Evolutionary conservation across 768 basidiomycete species (phyloP).

Genomic region (Naganishia randhawae): DNA sequence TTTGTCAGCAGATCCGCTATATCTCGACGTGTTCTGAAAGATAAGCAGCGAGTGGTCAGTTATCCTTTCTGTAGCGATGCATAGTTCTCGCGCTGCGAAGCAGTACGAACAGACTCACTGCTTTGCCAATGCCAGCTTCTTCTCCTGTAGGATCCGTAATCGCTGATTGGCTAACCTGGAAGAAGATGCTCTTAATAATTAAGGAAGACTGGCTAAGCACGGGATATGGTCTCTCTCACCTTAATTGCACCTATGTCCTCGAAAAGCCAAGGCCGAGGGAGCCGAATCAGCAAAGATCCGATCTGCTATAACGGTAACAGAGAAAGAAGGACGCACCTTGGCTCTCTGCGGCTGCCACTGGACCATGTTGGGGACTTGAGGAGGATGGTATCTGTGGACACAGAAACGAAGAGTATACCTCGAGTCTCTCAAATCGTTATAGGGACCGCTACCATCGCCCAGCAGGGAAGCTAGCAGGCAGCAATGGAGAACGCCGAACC

Average conservation of each 20-base stretch:
- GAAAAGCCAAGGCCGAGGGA: neutral
- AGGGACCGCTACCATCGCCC: too few relatives aligned
- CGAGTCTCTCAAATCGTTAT: too few relatives aligned
- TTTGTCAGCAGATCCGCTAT: conserved; percentile 50
- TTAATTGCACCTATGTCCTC: conserved; percentile 23
- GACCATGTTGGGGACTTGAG: conserved; percentile 13
- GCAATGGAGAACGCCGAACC: too few relatives aligned
- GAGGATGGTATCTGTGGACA: too few relatives aligned
- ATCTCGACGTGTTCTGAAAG: conserved; percentile 40
- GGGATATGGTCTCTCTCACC: conserved; percentile 2
- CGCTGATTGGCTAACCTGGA: conserved; percentile 76
- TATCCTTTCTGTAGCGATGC: neutral
- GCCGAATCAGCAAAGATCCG: neutral
- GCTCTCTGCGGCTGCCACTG: conserved; percentile 34
- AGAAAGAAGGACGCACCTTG: conserved; percentile 34
- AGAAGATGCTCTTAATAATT: neutral
- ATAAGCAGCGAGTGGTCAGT: conserved; percentile 34
- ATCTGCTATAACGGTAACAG: neutral
- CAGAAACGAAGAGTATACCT: too few relatives aligned
- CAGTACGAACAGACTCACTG: conserved; percentile 71
- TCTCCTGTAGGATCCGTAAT: conserved; percentile 69
- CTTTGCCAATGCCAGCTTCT: conserved; percentile 83
- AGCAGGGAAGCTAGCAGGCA: too few relatives aligned
- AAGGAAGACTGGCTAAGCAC: too few relatives aligned
- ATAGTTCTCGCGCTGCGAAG: neutral